Evolutionary conservation across 345 rosid species (phyloP).

Genomic region (Microcos paniculata): DNA sequence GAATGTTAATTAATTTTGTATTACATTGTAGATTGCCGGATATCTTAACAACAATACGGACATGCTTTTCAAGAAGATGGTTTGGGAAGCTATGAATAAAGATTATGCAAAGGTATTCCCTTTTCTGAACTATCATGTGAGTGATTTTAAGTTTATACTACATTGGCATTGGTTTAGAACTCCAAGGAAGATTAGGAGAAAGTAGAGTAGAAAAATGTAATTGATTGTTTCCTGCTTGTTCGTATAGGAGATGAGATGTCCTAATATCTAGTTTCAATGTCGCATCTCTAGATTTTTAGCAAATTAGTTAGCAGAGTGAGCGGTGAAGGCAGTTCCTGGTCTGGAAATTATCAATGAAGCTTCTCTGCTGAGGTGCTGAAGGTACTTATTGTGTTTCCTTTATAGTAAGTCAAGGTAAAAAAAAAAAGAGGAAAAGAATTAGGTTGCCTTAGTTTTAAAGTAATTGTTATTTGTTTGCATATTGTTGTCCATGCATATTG

Average conservation of each 20-base stretch:
- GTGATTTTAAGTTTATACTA: neutral
- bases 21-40: neutral
- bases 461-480: neutral
- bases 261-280: conserved; percentile 9
- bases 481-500: neutral
- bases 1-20: too few relatives aligned
- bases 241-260: neutral
- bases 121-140: neutral
- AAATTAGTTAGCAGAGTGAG: neutral
- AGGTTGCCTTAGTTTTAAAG: neutral
- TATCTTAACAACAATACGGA: conserved; percentile 12
- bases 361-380: conserved; percentile 14
- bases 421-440: neutral
- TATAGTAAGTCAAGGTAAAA: neutral
- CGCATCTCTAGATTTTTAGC: neutral
- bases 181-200: neutral
- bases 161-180: neutral
- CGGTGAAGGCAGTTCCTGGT: neutral
- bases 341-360: conserved; percentile 1
- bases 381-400: neutral
- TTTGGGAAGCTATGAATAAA: conserved; percentile 18
- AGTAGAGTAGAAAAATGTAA: neutral
- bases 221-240: neutral
- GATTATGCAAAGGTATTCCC: conserved; percentile 2
- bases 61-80: conserved; percentile 16